Percentiles rank a stretch among this genome's conserved stretches.
Evolutionary conservation across 768 basidiomycete genomes (phyloP).

Genomic region (Naematelia encephala): DNA sequence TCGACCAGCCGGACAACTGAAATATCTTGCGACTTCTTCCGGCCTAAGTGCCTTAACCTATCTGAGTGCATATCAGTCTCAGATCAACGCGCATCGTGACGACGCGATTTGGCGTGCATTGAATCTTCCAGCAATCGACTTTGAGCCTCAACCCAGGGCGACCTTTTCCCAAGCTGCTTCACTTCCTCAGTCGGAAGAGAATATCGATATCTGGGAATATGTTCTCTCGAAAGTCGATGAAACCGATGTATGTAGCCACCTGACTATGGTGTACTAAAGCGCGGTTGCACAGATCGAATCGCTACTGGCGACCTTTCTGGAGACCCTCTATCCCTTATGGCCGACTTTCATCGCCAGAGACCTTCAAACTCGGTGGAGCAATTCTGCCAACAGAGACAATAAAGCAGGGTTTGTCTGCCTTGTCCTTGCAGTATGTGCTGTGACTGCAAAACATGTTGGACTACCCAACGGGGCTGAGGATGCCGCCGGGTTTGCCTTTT

Average conservation of each 20-base stretch:
- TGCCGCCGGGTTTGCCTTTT: background rate
- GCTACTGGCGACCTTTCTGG: background rate
- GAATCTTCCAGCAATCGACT: background rate
- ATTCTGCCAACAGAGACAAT: background rate
- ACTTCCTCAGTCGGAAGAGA: background rate
- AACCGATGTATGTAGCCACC: background rate
- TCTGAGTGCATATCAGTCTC: background rate
- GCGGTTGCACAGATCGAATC: background rate
- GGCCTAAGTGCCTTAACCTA: constrained; percentile 6
- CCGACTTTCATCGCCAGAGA: constrained; percentile 1
- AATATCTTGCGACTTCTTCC: background rate
- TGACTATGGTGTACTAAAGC: background rate
- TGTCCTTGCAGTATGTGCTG: background rate
- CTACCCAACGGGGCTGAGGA: background rate
- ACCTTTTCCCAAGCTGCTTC: background rate
- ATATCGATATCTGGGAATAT: background rate
- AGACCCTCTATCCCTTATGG: constrained; percentile 3
- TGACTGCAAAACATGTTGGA: background rate
- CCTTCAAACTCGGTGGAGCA: background rate
- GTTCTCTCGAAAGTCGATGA: too few relatives aligned
- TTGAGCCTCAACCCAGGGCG: background rate
- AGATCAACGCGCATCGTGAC: background rate
- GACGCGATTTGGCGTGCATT: background rate
- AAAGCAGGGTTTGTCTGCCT: background rate
- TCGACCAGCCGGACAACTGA: constrained; percentile 4